These are phyloP conservation scores for Eurotiales sp. DNA, from an alignment of 2,329 filamentous ascomycete genomes.

Conservation along the genomic window DNA sequence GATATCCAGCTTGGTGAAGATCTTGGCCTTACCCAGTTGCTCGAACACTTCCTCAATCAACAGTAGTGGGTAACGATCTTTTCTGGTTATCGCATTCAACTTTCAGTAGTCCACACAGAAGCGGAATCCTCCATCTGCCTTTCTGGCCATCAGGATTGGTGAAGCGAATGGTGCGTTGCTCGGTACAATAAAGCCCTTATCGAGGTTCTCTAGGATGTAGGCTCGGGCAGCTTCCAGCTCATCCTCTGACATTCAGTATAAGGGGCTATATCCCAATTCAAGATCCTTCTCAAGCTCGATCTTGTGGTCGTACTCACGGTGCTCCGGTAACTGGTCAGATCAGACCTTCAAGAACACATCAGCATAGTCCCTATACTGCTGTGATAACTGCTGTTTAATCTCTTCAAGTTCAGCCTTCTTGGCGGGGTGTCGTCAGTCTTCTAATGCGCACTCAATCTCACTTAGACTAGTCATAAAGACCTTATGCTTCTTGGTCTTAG, in stretches of 20 bases:
- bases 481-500: neutral
- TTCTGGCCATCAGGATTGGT: constrained; percentile 15
- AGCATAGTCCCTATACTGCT: neutral
- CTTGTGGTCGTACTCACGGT: neutral
- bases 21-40: constrained; percentile 16
- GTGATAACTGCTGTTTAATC: neutral
- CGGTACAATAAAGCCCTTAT: constrained; percentile 4
- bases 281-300: constrained; percentile 6
- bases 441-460: neutral
- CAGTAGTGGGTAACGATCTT: constrained; percentile 24
- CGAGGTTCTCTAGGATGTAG: constrained; percentile 1
- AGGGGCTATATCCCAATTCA: neutral
- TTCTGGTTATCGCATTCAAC: constrained; percentile 24
- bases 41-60: constrained; percentile 23
- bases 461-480: neutral
- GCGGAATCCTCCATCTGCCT: constrained; percentile 1
- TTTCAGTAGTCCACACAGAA: constrained; percentile 25
- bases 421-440: neutral
- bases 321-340: neutral
- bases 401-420: neutral
- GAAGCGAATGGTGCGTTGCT: constrained; percentile 1
- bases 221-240: neutral
- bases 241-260: neutral
- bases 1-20: constrained; percentile 26
- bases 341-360: constrained; percentile 2